Evolutionary conservation across 1,284 basidiomycete genomes (phyloP), one percentile per base, ranked within the genome.

Genomic region (Inonotus hispidus): DNA sequence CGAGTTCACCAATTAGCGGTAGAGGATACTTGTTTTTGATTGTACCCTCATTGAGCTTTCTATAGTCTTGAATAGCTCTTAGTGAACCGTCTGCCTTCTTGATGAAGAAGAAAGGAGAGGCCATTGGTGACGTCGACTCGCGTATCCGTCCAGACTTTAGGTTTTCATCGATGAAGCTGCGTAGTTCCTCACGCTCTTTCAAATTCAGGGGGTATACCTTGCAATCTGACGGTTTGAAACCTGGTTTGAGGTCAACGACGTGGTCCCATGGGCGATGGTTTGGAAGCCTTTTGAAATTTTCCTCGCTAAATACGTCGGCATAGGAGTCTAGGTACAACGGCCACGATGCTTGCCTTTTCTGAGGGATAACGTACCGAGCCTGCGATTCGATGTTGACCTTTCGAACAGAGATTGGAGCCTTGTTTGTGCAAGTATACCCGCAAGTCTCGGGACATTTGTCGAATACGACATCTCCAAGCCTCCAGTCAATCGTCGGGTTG

Each of bases 11-110:
- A 19, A 76, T 74, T 0, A 76, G 66, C 0, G 75, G 78, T 0
- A 78, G 56, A 0, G 73, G 73, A 57, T 74, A 72, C 0, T 62
- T 63, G 59, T 77, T 72, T 62, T 77, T 77, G 1, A 71, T 63
- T 0, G 73, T 79, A 13, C 71, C 61, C 0, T 59, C 45, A 63
- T 79, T 79, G 14, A 79, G 63, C 11, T 64, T 63, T 0, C 71
- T 55, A 64, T 79, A 79, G 58, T 80, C 41, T 2, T 43, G 41
- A 2, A 43, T 43, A 3, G 19, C 41, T 11, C 14, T 1, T 14
- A 43, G 19, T 3, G 16, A n/a, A 1, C 7, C 41, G 2, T 43
- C 41, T 1, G 14, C 41, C 41, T 43, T 43, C 41, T 43, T 43
- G 7, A 43, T 43, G 19, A 43, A 43, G 7, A 43, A 43, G 41